phyloP scores from a whole-genome alignment of 1,284 basidiomycete species.

The Papiliotrema flavescens region DNA sequence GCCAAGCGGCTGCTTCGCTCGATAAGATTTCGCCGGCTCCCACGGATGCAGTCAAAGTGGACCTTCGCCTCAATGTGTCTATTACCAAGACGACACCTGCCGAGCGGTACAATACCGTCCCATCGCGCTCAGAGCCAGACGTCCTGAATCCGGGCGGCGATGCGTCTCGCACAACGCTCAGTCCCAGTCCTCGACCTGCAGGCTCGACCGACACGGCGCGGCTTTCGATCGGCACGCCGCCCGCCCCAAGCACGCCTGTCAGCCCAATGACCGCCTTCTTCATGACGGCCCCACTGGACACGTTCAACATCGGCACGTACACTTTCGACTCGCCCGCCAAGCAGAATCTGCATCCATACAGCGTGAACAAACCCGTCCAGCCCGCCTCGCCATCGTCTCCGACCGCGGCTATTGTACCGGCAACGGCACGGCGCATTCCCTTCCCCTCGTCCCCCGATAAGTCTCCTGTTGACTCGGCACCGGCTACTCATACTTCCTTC shows the following conservation, averaged over 20 bases:
- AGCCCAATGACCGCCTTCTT: constrained; percentile 1
- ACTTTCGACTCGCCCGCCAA: neutral
- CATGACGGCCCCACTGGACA: constrained; percentile 4
- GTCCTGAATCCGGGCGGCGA: neutral
- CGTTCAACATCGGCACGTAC: neutral
- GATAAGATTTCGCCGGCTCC: too few species aligned
- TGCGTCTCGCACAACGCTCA: too few species aligned
- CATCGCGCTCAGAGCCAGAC: neutral
- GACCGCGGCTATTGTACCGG: neutral
- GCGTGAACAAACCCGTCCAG: too few species aligned
- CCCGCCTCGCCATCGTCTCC: neutral
- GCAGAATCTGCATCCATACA: neutral
- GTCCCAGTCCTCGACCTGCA: neutral
- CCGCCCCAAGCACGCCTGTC: neutral
- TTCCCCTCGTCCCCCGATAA: neutral
- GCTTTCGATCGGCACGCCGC: neutral
- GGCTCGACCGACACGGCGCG: neutral
- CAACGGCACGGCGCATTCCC: neutral
- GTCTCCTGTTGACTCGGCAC: neutral
- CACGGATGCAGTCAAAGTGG: too few species aligned
- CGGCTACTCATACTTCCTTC: neutral
- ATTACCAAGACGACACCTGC: too few species aligned
- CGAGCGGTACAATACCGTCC: too few species aligned
- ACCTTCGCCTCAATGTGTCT: too few species aligned
- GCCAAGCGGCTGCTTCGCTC: too few species aligned